Evolutionary conservation across 306 rosid species (phyloP), one percentile per base, ranked within the genome.

Genomic region (Malus sieversii): DNA sequence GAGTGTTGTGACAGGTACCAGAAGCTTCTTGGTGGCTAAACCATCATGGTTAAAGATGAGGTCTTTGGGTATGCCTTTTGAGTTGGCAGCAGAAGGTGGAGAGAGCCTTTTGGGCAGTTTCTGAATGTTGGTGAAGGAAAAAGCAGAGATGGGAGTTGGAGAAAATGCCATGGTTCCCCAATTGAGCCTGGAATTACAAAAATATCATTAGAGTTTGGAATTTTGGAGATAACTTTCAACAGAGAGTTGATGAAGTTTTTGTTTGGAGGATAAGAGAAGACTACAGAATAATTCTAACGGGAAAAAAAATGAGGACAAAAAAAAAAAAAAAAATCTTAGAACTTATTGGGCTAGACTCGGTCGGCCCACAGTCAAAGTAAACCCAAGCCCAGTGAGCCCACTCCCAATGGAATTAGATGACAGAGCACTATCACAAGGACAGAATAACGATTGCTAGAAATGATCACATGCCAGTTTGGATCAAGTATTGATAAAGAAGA

Each of bases 31-130:
- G 16, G 91, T 88, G 59, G 88, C 80, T 2, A 87, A 86, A 58
- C 95, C 93, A 71, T 92, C 95, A 29, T 85, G 87, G 80, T 94
- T 92, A 67, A 91, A 90, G 88, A 85, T 65, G 73, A 94, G 87
- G 48, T 90, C 93, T 83, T 87, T 94, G 78, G 96, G 79, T 75
- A 82, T 75, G 72, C 91, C 86, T 71, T 81, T 86, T 12, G 90
- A 81, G 81, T 71, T 79, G 63, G 79, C 72, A 29, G 76, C 58
- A 62, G 82, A 82, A 59, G 80, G 33, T 40, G 83, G 59, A 68
- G 79, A 76, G 32, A 84, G 70, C 25, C 66, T 80, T 78, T 76
- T 88, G 66, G 87, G 76, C 61, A 78, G 69, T 61, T 88, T 62
- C 66, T 88, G 77, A 48, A 48, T 16, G 62, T 80, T 88, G 57